Evolutionary conservation across 768 basidiomycete species (phyloP).

Genomic region (Suillus brevipes): DNA sequence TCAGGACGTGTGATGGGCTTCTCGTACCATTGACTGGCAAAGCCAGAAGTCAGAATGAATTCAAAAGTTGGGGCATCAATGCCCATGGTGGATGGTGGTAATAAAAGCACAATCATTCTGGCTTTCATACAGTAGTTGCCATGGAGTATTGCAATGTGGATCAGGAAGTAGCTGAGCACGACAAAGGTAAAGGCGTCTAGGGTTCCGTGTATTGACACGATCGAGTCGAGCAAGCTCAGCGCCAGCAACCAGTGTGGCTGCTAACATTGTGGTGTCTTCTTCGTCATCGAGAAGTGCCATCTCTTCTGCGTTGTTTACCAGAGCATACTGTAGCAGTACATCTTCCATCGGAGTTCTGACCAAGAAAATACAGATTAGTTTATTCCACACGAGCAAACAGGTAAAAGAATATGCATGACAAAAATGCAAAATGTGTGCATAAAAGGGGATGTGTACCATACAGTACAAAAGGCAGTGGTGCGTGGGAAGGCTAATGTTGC

Average conservation of each 20-base stretch:
- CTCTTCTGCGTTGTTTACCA: neutral
- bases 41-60: conserved; percentile 34
- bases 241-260: neutral
- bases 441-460: too few relatives aligned
- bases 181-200: neutral
- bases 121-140: conserved; percentile 32
- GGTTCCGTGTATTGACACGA: neutral
- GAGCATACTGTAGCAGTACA: neutral
- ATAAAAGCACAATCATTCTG: conserved; percentile 42
- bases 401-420: too few relatives aligned
- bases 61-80: conserved; percentile 38
- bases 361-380: neutral
- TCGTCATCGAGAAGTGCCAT: neutral
- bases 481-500: too few relatives aligned
- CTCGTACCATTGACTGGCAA: conserved; percentile 17
- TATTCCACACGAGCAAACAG: neutral
- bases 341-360: neutral
- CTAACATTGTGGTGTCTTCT: neutral
- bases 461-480: too few relatives aligned
- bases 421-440: too few relatives aligned
- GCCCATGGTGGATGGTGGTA: conserved; percentile 47
- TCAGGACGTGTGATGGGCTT: neutral
- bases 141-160: conserved; percentile 30
- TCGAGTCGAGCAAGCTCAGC: neutral
- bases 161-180: neutral